Evolutionary conservation across 2,329 filamentous ascomycete genomes (phyloP), one percentile per base, ranked within the genome.

Genomic region (Arthrobotrys pseudoclavata): DNA sequence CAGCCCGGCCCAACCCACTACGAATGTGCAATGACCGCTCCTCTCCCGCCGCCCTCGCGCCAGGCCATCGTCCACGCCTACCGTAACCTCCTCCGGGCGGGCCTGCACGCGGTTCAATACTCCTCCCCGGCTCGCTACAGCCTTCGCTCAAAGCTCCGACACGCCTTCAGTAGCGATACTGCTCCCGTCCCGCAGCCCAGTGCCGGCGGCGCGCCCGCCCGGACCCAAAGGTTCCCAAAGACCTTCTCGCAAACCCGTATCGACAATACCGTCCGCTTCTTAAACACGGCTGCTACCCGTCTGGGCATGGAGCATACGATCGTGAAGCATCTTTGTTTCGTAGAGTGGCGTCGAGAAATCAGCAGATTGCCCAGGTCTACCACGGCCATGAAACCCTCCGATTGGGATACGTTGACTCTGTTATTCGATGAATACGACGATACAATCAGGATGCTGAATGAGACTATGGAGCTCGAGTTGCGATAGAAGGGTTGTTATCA

Each of bases 221-320:
- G 63, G 9, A 24, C 66, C 40, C 29, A 24, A n/a, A 61, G 40
- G 4, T 76, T 76, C 48, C 66, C 72, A 3, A 55, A 52, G n/a
- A 60, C 31, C 1, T 88, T 87, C 79, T 85, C 91, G 66, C 76
- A 84, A 5, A 83, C 85, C 55, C 86, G 86, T 62, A 86, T 92
- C 63, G 84, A 87, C 79, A 89, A 90, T 76, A 96, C 92, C 0
- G 81, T 92, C 3, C 89, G 89, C 82, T 95, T 96, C 81, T 84
- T 95, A 0, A 84, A 88, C 34, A 88, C 89, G 47, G 92, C 92
- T 3, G 87, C 88, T 0, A 85, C 84, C 78, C 86, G 88, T 80
- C 87, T 84, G 69, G 92, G 91, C 0, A 80, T 93, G 34, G 92
- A 95, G 85, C 91, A 94, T 82, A 87, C 84, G 69, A 87, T 96